A percentile compares a stretch with the other conserved stretches of the same genome.
Evolutionary conservation across 2,329 filamentous ascomycete genomes (phyloP).

Genomic region (Diaporthe vaccinii): DNA sequence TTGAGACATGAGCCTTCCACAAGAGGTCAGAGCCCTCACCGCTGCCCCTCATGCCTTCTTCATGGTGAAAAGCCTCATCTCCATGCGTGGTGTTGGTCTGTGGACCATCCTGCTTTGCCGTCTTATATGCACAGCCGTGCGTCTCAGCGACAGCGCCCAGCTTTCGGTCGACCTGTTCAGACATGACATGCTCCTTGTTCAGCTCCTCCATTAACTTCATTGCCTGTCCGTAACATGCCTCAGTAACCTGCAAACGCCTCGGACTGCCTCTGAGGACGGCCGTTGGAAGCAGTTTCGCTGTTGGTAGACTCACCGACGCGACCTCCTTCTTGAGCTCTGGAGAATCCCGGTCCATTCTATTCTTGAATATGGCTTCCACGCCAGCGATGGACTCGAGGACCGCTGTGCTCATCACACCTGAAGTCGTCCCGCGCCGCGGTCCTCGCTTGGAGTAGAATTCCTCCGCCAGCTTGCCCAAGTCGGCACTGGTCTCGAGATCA

Average conservation of each 20-base stretch:
- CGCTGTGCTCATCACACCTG: not conserved
- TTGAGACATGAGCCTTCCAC: slow-evolving; percentile 3
- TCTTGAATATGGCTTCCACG: not conserved
- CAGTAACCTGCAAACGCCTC: not conserved
- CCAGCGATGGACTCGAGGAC: slow-evolving; percentile 16
- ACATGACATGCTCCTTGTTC: not conserved
- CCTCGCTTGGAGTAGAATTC: not conserved
- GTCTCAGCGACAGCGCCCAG: not conserved
- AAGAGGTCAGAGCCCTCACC: not conserved
- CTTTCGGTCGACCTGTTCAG: not conserved
- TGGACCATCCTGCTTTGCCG: not conserved
- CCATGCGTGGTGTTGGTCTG: not conserved
- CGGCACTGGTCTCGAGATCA: not conserved
- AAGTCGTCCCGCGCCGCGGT: not conserved
- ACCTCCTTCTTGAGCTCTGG: not conserved
- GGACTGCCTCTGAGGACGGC: not conserved
- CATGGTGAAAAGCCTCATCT: not conserved
- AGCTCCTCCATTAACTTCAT: not conserved
- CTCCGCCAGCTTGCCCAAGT: not conserved
- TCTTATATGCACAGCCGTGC: not conserved
- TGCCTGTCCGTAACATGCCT: not conserved
- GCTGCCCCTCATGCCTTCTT: not conserved
- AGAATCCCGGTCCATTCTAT: not conserved
- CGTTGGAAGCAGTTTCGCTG: fast-evolving
- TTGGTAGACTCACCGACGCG: not conserved